Base-by-base conservation (phyloP, 176 grass and related monocot species). In the Avena eriantha region DNA sequence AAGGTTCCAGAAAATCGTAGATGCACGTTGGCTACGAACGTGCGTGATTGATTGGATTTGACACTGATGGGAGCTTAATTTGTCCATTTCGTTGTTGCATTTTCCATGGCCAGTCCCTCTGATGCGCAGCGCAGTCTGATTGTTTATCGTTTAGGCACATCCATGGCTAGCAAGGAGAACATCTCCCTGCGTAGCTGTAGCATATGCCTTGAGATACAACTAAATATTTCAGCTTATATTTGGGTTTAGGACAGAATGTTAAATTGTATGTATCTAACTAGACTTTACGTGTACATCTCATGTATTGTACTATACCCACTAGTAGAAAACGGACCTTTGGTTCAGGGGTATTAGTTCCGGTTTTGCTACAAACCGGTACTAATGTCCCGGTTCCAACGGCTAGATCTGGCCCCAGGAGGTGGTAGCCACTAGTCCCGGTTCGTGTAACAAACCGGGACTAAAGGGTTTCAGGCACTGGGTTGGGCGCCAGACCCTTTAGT, bases 31-130 rank as follows among this genome's bases (percentile, higher is more conserved):
- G 24, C 33, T 10, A 73, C 57, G 76, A 84, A 48, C 56, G 31
- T 74, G 56, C 50, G 11, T 34, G 71, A 71, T 71, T 90, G 51
- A 76, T 85, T 81, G 70, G 49, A 17, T 85, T 85, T 85, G 59
- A 10, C 43, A 33, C 12, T 47, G 82, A 66, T 75, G 23, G 82
- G 29, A 35, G 35, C 59, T 76, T 58, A 69, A 82, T 77, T 75
- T 54, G 56, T 73, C 35, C 54, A 33, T 73, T 83, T 31, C 2
- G 34, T 83, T 3, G 53, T 19, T 60, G 21, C 24, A 24, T 73
- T 59, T 73, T 59, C 18, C 68, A 13, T 75, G 22, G 15, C 18
- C 17, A 15, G 45, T 50, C 45, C 26, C 71, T 55, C 4, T 80
- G 23, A 24, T 67, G 58, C 49, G 60, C 47, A 26, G 19, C 67